phyloP scores from a whole-genome alignment of 148 eudicot genomes.

The Polygonum maritimum region DNA sequence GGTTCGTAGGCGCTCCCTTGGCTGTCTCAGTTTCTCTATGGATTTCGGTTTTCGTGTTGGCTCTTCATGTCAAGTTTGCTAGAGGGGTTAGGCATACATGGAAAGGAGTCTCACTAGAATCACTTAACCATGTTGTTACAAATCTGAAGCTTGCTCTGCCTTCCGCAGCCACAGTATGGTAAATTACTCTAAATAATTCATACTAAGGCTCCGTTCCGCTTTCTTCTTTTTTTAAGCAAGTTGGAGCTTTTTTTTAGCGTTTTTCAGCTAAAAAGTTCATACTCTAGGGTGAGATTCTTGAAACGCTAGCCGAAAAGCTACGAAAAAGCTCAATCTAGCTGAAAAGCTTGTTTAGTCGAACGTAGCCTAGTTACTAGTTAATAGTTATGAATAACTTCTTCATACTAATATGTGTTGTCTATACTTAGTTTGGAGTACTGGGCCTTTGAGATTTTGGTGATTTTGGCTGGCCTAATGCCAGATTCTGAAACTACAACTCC shows the following conservation, averaged over 20 bases:
- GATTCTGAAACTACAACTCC: conserved; percentile 66
- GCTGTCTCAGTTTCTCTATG: conserved; percentile 62
- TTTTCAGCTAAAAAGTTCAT: no score
- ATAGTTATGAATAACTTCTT: not conserved
- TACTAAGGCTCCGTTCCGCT: no score
- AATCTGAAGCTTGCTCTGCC: conserved; percentile 20
- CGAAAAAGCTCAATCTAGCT: no score
- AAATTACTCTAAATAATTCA: not conserved
- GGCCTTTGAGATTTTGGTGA: conserved; percentile 82
- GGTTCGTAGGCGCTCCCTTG: conserved; percentile 56
- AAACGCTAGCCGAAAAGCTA: no score
- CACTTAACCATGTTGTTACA: conserved; percentile 9
- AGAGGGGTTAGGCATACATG: conserved; percentile 17
- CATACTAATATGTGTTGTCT: not conserved
- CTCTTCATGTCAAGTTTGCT: conserved; percentile 24
- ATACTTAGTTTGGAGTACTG: conserved; percentile 66
- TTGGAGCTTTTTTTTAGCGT: no score
- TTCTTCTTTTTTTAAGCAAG: no score
- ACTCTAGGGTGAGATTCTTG: no score
- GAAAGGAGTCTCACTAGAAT: conserved; percentile 15
- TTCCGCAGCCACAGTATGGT: conserved; percentile 21
- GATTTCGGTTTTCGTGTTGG: conserved; percentile 37
- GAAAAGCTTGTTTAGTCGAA: no score
- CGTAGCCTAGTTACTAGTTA: no score
- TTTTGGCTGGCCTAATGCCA: conserved; percentile 79